These are phyloP conservation scores for Penicillium paxilli DNA, from an alignment of 495 filamentous ascomycete genomes.

Conservation along the genomic window DNA sequence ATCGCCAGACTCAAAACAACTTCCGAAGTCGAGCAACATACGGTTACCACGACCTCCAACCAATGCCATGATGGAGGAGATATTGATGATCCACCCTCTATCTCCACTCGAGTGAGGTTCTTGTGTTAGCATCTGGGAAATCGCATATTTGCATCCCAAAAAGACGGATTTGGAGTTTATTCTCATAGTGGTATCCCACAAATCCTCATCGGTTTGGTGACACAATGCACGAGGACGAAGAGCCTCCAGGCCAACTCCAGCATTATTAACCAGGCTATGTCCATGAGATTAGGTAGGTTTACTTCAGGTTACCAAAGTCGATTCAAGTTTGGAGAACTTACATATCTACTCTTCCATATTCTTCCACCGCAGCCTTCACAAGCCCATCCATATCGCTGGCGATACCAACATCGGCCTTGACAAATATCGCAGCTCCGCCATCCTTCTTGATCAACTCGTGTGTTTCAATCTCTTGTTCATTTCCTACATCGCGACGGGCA, in stretches of 20 bases:
- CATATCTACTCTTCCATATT: conserved; percentile 47
- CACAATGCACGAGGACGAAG: conserved; percentile 12
- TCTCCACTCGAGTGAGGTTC: conserved; percentile 37
- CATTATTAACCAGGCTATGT: conserved; percentile 55
- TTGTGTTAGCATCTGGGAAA: conserved; percentile 53
- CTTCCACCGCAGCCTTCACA: neutral
- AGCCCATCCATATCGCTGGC: neutral
- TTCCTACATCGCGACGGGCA: neutral
- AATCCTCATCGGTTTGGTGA: conserved; percentile 34
- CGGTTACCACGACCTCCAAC: conserved; percentile 18
- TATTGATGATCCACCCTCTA: conserved; percentile 57
- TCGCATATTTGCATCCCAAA: conserved; percentile 49
- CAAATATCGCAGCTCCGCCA: neutral
- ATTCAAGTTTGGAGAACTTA: conserved; percentile 10
- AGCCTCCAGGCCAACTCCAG: conserved; percentile 36
- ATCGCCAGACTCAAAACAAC: neutral
- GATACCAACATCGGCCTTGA: neutral
- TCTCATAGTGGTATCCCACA: conserved; percentile 40
- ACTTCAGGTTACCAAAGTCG: too few species aligned
- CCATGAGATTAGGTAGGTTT: too few species aligned
- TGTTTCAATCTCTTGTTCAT: neutral
- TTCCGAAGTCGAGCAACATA: neutral
- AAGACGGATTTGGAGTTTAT: conserved; percentile 48
- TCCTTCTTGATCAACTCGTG: neutral
- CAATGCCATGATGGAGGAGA: conserved; percentile 44